Evolutionary conservation across 1,139 yeast genomes (phyloP).

Genomic region (Magnusiomyces tetraspermus): DNA sequence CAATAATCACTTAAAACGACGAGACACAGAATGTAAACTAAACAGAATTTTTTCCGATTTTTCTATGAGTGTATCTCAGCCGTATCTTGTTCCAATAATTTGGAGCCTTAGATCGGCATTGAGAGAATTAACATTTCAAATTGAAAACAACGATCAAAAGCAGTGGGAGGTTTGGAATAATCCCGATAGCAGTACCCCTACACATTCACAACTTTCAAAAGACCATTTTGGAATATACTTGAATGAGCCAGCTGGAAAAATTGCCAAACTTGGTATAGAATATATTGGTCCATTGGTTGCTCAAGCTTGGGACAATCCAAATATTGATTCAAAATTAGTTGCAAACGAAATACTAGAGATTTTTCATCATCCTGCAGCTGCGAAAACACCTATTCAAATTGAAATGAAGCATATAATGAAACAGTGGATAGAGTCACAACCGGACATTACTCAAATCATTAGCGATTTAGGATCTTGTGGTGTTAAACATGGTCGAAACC

Average conservation of each 20-base stretch:
- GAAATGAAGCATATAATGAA: conserved; percentile 19
- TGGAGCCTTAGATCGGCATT: conserved; percentile 17
- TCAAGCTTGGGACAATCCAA: conserved; percentile 21
- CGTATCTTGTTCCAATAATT: conserved; percentile 21
- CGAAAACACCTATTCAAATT: conserved; percentile 18
- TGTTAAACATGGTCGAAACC: conserved; percentile 20
- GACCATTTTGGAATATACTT: conserved; percentile 24
- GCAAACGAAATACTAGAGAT: conserved; percentile 18
- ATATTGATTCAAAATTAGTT: conserved; percentile 16
- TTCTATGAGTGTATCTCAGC: conserved; percentile 22
- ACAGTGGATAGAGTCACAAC: conserved; percentile 18
- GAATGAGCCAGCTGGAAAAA: conserved; percentile 39
- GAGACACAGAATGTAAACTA: neutral
- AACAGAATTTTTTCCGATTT: conserved; percentile 16
- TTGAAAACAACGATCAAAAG: conserved; percentile 21
- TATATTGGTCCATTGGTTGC: conserved; percentile 43
- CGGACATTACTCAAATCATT: conserved; percentile 13
- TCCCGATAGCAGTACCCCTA: conserved; percentile 20
- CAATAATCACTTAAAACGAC: neutral
- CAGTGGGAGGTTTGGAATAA: conserved; percentile 24
- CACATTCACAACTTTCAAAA: conserved; percentile 24
- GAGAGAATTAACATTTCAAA: conserved; percentile 11
- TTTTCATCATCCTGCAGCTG: conserved; percentile 23
- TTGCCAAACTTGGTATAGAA: conserved; percentile 43
- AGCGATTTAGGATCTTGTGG: conserved; percentile 20